Percentiles rank a stretch among this genome's conserved stretches.
Evolutionary conservation across 164 flowering plant genomes (phyloP).

Genomic region (Brasenia schreberi): DNA sequence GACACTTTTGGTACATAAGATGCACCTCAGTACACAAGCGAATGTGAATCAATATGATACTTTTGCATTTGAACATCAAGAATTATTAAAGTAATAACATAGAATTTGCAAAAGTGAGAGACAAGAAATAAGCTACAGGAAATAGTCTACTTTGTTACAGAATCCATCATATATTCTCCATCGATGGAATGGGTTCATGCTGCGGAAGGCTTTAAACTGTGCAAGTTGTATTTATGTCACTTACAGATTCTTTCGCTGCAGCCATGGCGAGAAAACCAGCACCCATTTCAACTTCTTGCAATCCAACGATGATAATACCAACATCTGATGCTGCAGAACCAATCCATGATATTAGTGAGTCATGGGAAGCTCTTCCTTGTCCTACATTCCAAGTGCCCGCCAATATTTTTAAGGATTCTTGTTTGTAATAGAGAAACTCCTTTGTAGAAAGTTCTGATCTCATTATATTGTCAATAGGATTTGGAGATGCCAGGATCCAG

Average conservation of each 20-base stretch:
- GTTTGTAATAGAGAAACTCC: conserved; percentile 38
- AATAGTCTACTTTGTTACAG: no score
- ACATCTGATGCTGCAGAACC: conserved; percentile 69
- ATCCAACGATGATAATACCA: conserved; percentile 80
- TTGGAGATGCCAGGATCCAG: conserved; percentile 76
- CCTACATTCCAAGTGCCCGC: conserved; percentile 98
- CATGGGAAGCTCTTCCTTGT: conserved; percentile 78
- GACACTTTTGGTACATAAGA: background rate
- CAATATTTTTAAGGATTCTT: conserved; percentile 49
- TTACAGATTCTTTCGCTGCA: conserved; percentile 96
- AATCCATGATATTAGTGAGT: conserved; percentile 78
- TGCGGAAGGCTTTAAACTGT: no score
- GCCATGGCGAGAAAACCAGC: conserved; percentile 99
- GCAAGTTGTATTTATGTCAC: conserved; percentile 3
- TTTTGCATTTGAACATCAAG: no score
- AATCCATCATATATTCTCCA: no score
- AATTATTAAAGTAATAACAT: no score
- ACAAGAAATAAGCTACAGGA: no score
- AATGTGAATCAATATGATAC: no score
- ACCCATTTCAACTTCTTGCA: conserved; percentile 99
- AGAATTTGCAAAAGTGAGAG: no score
- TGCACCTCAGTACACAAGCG: background rate
- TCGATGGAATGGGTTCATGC: no score
- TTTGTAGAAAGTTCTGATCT: conserved; percentile 56
- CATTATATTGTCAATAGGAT: conserved; percentile 60